phyloP scores from a whole-genome alignment of 345 rosid genomes.

The Aquilaria yunnanensis region DNA sequence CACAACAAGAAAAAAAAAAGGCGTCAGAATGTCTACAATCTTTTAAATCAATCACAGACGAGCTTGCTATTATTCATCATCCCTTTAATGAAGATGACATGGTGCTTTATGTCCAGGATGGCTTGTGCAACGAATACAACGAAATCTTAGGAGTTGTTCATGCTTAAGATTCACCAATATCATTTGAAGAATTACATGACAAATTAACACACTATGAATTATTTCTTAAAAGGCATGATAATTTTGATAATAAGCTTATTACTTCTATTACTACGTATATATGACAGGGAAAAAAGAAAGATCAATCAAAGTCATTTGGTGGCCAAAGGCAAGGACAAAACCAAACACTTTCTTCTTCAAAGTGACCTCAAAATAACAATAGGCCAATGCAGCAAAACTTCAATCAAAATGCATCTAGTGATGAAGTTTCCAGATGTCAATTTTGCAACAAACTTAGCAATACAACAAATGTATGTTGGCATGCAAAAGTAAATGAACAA shows the following conservation, averaged over 20 bases:
- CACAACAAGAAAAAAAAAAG: background rate
- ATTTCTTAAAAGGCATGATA: background rate
- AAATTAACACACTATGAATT: background rate
- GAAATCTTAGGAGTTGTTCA: background rate
- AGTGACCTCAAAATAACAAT: background rate
- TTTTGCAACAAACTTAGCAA: background rate
- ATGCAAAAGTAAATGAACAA: no score
- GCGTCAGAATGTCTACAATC: background rate
- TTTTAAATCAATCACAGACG: background rate
- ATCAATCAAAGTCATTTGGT: no score
- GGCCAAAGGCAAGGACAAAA: no score
- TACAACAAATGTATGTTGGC: background rate
- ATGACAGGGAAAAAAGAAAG: background rate
- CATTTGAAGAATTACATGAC: background rate
- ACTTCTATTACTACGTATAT: background rate
- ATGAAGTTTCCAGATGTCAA: background rate
- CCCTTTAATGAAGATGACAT: background rate
- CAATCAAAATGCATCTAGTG: background rate
- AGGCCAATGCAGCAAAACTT: background rate
- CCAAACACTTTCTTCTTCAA: no score
- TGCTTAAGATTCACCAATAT: background rate
- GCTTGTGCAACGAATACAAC: background rate
- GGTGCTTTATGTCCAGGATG: background rate
- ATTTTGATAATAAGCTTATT: no score
- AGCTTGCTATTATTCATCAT: background rate